Base-by-base conservation (phyloP, 2,329 filamentous ascomycete genomes). In the Verticillium tricorpus region DNA sequence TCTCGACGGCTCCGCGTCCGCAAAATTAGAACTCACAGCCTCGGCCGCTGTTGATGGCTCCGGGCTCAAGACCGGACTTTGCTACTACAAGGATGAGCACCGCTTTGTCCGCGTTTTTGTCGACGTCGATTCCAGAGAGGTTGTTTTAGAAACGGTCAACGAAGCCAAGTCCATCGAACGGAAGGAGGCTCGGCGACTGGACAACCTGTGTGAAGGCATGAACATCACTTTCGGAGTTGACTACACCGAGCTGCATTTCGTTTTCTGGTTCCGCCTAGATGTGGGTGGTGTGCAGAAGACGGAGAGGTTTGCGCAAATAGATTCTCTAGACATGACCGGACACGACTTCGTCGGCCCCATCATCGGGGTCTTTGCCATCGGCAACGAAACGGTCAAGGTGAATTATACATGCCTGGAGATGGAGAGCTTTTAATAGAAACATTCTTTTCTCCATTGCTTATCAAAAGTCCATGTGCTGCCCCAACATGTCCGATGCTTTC, bases 401-500 rank as follows among this genome's bases (percentile, higher is more conserved):
- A n/a, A 25, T 6, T 58, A 40, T 25, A 28, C 56, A 22, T 12
- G 35, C 56, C 12, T 58, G 2, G 9, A 9, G n/a, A 40, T 58
- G 35, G 56, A 58, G 11, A 22, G 35, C 12, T 58, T 40, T 11
- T 58, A 17, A 28, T 40, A 15, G 7, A 40, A 17, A 15, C 3
- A 40, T 40, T 17, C 5, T 17, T 40, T 17, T 1, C 6, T 40
- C 3, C 15, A 40, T 40, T 19, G 37, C 6, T n/a, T 5, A 8
- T 31, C 34, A 45, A 12, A 58, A 28, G 7, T 15, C n/a, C 56
- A 58, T 58, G 15, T 40, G 34, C 34, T 40, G 35, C 34, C 56
- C 35, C 34, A 58, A 28, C 11, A 40, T 25, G 19, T 78, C 76
- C 1, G 77, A 78, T 4, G 77, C 77, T 58, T 77, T 78, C 0